Percentiles rank a stretch among this genome's conserved stretches.
phyloP scores from a whole-genome alignment of 768 basidiomycete species.

The Crepidotus variabilis region DNA sequence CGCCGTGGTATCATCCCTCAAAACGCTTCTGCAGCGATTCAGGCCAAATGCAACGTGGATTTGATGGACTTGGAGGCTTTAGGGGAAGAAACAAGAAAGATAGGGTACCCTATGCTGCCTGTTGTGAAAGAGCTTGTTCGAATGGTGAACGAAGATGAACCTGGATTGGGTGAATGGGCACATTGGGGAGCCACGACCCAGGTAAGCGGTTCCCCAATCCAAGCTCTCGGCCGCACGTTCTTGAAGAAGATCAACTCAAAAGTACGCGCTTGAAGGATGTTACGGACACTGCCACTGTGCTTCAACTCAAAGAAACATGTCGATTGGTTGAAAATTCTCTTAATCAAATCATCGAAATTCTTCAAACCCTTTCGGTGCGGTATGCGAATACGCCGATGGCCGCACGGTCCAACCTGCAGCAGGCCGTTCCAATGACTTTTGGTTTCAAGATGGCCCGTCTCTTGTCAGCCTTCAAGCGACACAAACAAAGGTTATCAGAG shows the following conservation, averaged over 20 bases:
- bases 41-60: constrained; percentile 24
- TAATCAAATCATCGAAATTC: constrained; percentile 21
- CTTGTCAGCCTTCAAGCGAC: constrained; percentile 38
- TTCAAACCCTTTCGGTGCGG: constrained; percentile 23
- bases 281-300: constrained; percentile 42
- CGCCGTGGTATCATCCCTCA: constrained; percentile 34
- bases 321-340: constrained; percentile 23
- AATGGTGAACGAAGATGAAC: constrained; percentile 26
- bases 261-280: constrained; percentile 32
- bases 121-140: constrained; percentile 40
- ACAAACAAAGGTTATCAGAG: constrained; percentile 31
- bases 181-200: constrained; percentile 50
- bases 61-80: constrained; percentile 36
- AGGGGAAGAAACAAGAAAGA: constrained; percentile 34
- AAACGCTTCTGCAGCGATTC: constrained; percentile 32
- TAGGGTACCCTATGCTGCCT: constrained; percentile 43
- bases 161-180: constrained; percentile 40
- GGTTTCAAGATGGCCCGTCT: constrained; percentile 45
- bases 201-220: constrained; percentile 19
- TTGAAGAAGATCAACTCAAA: background rate
- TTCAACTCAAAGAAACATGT: constrained; percentile 38
- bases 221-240: background rate
- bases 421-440: constrained; percentile 44
- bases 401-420: constrained; percentile 43
- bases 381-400: constrained; percentile 40